Evolutionary conservation across 768 basidiomycete species (phyloP).

Genomic region (Lactifluus rugatus): DNA sequence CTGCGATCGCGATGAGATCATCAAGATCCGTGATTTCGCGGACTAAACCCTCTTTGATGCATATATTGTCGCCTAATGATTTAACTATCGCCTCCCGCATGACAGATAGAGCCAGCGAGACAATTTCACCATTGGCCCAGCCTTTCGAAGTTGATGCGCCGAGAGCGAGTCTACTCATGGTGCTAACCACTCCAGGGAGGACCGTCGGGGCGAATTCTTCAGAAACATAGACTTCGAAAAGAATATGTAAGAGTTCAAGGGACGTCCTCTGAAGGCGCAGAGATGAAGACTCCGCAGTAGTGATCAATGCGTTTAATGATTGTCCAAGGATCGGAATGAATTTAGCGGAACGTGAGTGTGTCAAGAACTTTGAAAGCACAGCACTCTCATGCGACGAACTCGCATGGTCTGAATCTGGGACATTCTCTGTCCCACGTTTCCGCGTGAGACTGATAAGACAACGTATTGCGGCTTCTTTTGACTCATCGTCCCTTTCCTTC

Average conservation of each 20-base stretch:
- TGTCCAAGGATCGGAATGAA: slow-evolving; percentile 78
- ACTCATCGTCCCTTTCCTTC: slow-evolving; percentile 70
- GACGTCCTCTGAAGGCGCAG: slow-evolving; percentile 54
- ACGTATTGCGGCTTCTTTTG: slow-evolving; percentile 60
- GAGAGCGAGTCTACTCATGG: slow-evolving; percentile 61
- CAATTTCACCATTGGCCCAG: slow-evolving; percentile 66
- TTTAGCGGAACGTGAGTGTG: slow-evolving; percentile 33
- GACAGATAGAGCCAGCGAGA: slow-evolving; percentile 46
- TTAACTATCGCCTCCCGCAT: slow-evolving; percentile 46
- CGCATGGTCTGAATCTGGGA: slow-evolving; percentile 22
- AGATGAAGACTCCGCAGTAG: slow-evolving; percentile 44
- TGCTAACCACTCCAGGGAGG: slow-evolving; percentile 75
- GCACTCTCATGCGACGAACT: slow-evolving; percentile 19
- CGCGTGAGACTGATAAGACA: slow-evolving; percentile 60
- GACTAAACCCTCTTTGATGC: slow-evolving; percentile 50
- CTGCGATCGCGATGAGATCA: slow-evolving; percentile 39
- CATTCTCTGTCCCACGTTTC: slow-evolving; percentile 36
- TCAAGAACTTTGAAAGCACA: slow-evolving; percentile 32
- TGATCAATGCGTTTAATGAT: slow-evolving; percentile 66
- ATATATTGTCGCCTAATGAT: slow-evolving; percentile 60
- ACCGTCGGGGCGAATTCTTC: slow-evolving; percentile 54
- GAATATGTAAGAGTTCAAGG: slow-evolving; percentile 43
- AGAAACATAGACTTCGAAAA: slow-evolving; percentile 42
- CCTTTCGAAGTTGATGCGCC: slow-evolving; percentile 44
- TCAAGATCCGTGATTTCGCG: slow-evolving; percentile 49